Percentiles rank a stretch among this genome's conserved stretches.
These are phyloP conservation scores for Naganishia friedmannii DNA, from an alignment of 768 basidiomycete genomes.

Conservation along the genomic window DNA sequence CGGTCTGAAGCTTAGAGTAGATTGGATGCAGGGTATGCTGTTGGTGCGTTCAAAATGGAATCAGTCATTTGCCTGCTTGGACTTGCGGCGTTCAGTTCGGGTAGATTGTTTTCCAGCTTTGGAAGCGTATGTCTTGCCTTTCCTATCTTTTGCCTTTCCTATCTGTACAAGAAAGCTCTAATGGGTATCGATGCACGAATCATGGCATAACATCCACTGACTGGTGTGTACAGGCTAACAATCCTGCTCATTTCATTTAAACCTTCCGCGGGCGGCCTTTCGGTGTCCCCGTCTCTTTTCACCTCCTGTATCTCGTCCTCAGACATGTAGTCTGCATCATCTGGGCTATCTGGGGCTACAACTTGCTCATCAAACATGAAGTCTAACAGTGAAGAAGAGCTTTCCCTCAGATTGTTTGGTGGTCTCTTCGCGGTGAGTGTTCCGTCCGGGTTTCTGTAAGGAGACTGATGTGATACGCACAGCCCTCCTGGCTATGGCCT, in stretches of 20 bases:
- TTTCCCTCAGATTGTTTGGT: not conserved
- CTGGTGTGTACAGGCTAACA: not conserved
- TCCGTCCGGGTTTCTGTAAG: not conserved
- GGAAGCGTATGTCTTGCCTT: not conserved
- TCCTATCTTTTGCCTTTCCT: slow-evolving; percentile 5
- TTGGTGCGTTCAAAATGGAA: not conserved
- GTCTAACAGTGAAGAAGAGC: not conserved
- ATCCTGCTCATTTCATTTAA: not conserved
- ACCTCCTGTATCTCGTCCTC: not conserved
- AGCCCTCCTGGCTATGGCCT: too few species aligned
- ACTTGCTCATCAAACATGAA: not conserved
- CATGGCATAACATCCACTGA: not conserved
- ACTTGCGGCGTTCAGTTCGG: not conserved
- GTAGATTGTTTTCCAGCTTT: not conserved
- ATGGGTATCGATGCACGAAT: not conserved
- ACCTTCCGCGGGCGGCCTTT: too few species aligned
- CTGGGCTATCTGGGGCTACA: too few species aligned
- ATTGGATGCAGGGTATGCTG: not conserved
- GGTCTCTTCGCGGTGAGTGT: not conserved
- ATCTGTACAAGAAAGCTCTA: not conserved
- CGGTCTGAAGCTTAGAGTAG: not conserved
- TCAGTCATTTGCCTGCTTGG: not conserved
- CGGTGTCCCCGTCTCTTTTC: not conserved
- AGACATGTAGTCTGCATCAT: not conserved
- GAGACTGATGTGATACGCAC: too few species aligned